Evolutionary conservation across 164 flowering plant species (phyloP).

Genomic region (Chimonanthus salicifolius): DNA sequence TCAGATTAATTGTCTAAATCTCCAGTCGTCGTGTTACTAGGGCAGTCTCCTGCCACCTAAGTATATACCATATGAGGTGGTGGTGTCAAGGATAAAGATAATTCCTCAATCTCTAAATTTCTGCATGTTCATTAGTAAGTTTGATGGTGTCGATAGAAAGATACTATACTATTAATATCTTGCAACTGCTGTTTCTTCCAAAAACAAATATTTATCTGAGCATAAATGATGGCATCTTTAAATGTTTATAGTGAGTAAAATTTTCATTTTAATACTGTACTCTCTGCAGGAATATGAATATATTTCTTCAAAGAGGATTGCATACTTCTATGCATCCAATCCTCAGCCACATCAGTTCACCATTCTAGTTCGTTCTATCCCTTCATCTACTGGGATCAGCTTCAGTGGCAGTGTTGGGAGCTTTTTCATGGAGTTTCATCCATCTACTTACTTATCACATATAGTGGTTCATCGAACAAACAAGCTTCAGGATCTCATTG

Average conservation of each 20-base stretch:
- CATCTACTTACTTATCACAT: slow-evolving; percentile 76
- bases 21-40: too few relatives aligned
- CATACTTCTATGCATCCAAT: slow-evolving; percentile 58
- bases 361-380: slow-evolving; percentile 72
- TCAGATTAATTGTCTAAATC: too few relatives aligned
- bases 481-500: slow-evolving; percentile 58
- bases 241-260: neutral
- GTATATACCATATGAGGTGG: neutral
- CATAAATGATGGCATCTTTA: neutral
- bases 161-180: neutral
- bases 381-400: slow-evolving; percentile 44
- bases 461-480: slow-evolving; percentile 59
- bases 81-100: neutral
- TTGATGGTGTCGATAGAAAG: neutral
- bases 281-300: slow-evolving; percentile 74
- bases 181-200: neutral
- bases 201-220: neutral
- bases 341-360: slow-evolving; percentile 90
- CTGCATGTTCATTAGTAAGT: neutral
- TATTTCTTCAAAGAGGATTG: slow-evolving; percentile 62
- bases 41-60: too few relatives aligned
- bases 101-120: neutral
- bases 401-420: slow-evolving; percentile 62
- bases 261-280: slow-evolving; percentile 3
- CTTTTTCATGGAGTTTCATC: slow-evolving; percentile 66